Conservation (phyloP, 1,284 basidiomycete genomes). For the Gomphus sp. region DNA sequence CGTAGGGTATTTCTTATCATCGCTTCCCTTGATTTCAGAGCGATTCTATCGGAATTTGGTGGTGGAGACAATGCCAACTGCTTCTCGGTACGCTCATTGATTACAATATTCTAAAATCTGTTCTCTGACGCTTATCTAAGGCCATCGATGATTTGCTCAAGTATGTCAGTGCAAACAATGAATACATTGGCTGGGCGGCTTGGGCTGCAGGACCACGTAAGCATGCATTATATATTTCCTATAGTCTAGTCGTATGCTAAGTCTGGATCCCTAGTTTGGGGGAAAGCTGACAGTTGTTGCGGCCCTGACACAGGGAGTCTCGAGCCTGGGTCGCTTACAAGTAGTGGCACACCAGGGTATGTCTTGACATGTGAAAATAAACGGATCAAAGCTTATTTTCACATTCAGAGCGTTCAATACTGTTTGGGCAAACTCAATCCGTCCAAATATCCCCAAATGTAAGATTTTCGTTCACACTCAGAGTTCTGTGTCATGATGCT, state of each 20-base stretch:
- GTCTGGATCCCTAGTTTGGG: slow-evolving; percentile 27
- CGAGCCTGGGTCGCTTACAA: slow-evolving; percentile 30
- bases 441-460: slow-evolving; percentile 32
- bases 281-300: slow-evolving; percentile 32
- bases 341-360: slow-evolving; percentile 16
- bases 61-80: slow-evolving; percentile 34
- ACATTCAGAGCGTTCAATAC: slow-evolving; percentile 29
- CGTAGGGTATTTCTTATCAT: background rate
- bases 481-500: background rate
- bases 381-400: background rate
- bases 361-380: background rate
- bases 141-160: slow-evolving; percentile 28
- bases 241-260: background rate
- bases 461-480: slow-evolving; percentile 10
- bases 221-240: slow-evolving; percentile 11
- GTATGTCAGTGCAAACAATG: slow-evolving; percentile 32
- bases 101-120: background rate
- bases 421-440: slow-evolving; percentile 33
- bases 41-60: slow-evolving; percentile 35
- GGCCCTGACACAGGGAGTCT: slow-evolving; percentile 35
- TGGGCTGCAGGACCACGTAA: slow-evolving; percentile 40
- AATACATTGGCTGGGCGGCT: slow-evolving; percentile 36
- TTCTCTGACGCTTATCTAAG: slow-evolving; percentile 3
- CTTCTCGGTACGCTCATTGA: slow-evolving; percentile 19
- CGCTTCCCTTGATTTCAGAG: slow-evolving; percentile 19